Evolutionary conservation across 169 alveolate genomes (phyloP), one percentile per base, ranked within the genome.

Genomic region (Plasmodium vivax): DNA sequence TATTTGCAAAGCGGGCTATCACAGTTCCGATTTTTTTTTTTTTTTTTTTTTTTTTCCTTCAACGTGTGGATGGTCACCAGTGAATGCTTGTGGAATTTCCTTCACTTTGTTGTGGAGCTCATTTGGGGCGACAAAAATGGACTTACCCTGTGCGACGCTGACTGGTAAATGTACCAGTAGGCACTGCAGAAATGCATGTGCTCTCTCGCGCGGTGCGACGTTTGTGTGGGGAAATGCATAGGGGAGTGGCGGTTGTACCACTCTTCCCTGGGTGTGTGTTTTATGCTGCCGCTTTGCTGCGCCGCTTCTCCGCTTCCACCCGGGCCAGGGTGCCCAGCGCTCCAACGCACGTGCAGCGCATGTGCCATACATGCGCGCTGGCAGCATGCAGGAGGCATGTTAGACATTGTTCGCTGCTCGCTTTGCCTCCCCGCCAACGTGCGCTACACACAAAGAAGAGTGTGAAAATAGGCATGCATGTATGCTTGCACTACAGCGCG

Each of bases 401-500:
- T 75, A 85, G 84, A 85, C 85, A 85, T 85, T 85, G 32, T 12
- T 32, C 38, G 47, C 71, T 85, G 34, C 38, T 85, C 23, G 32
- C 34, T 34, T 83, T 62, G 10, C 47, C 16, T 83, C 74, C 74
- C 47, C 45, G 62, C 8, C 62, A 51, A 51, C 19, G 62, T 14
- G 62, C 23, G 4, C 23, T 14, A 14, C 8, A 14, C 23, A 68
- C 27, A 23, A 19, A 68, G 14, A 68, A 7, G 38, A 27, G 38
- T 68, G 77, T 68, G n/a, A 27, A 68, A 27, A 23, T 68, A 30
- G 23, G 16, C 38, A 68, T 68, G 38, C 38, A 68, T 23, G 36
- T 68, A 68, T 30, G 8, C 38, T 68, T 23, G 38, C 51, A 41
- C 23, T 27, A 12, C 32, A 36, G 41, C 54, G 23, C 43, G 12